Evolutionary conservation across 1,284 basidiomycete genomes (phyloP).

Genomic region (Cryptococcus sp.): DNA sequence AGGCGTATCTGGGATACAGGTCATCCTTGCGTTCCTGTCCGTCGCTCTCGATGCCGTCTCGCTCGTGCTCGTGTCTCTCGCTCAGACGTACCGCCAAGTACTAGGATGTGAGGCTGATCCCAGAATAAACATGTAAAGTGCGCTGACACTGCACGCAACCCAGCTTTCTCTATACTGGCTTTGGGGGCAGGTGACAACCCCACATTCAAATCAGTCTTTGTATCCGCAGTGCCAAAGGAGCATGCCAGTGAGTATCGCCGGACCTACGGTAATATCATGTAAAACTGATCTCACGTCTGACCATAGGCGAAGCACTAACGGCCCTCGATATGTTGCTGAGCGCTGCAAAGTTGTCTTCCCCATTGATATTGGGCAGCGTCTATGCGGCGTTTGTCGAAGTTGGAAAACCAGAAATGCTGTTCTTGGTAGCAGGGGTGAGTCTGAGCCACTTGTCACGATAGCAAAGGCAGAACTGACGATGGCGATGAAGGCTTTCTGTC

Average conservation of each 20-base stretch:
- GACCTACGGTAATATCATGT: not conserved
- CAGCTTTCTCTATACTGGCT: conserved; percentile 34
- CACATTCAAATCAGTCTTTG: conserved; percentile 39
- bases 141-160: not conserved
- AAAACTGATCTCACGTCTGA: not conserved
- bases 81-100: conserved; percentile 30
- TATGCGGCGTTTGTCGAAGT: conserved; percentile 36
- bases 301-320: conserved; percentile 33
- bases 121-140: not conserved
- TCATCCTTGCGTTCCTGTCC: conserved; percentile 34
- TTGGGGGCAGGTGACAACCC: conserved; percentile 40
- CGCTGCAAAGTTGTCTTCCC: conserved; percentile 32
- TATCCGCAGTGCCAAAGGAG: conserved; percentile 31
- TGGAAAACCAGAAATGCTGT: conserved; percentile 36
- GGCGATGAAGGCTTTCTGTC: no score
- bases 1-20: conserved; percentile 9
- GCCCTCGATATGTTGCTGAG: conserved; percentile 43
- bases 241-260: conserved; percentile 28
- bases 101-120: conserved; percentile 26
- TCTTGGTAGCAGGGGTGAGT: conserved; percentile 40
- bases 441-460: no score
- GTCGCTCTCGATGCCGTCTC: conserved; percentile 32
- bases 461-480: no score
- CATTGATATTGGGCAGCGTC: conserved; percentile 32
- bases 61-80: conserved; percentile 32